Percentiles rank a stretch among this genome's conserved stretches.
phyloP scores from a whole-genome alignment of 129 eudicot genomes.

The Calendula officinalis region DNA sequence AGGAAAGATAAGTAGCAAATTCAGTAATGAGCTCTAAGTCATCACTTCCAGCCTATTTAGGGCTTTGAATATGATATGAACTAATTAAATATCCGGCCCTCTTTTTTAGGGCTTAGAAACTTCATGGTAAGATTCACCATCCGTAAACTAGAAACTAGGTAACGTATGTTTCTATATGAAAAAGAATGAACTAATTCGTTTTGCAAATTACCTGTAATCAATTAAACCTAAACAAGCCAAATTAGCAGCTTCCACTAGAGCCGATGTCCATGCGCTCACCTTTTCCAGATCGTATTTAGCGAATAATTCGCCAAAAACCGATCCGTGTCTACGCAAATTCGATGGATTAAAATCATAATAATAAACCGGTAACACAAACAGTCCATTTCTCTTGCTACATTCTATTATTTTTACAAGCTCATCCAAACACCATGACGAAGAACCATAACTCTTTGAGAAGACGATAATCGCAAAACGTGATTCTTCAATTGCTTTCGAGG shows the following conservation, averaged over 20 bases:
- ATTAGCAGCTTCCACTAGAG: conserved; percentile 17
- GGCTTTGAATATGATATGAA: background rate
- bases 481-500: background rate
- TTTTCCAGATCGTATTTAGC: background rate
- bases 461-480: background rate
- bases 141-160: no score
- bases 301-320: conserved; percentile 4
- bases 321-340: conserved; percentile 18
- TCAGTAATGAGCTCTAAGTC: background rate
- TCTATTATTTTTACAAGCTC: conserved; percentile 19
- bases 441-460: conserved; percentile 18
- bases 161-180: no score
- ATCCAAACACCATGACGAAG: conserved; percentile 9
- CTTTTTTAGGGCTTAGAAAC: background rate
- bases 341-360: conserved; percentile 23
- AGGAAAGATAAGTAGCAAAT: background rate
- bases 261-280: conserved; percentile 16
- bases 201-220: conserved; percentile 12
- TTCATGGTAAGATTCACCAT: no score
- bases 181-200: background rate
- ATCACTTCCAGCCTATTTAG: background rate
- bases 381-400: background rate
- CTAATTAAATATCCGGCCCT: background rate
- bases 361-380: conserved; percentile 5
- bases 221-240: conserved; percentile 4